phyloP scores from a whole-genome alignment of 306 rosid genomes.

The Fagus crenata region DNA sequence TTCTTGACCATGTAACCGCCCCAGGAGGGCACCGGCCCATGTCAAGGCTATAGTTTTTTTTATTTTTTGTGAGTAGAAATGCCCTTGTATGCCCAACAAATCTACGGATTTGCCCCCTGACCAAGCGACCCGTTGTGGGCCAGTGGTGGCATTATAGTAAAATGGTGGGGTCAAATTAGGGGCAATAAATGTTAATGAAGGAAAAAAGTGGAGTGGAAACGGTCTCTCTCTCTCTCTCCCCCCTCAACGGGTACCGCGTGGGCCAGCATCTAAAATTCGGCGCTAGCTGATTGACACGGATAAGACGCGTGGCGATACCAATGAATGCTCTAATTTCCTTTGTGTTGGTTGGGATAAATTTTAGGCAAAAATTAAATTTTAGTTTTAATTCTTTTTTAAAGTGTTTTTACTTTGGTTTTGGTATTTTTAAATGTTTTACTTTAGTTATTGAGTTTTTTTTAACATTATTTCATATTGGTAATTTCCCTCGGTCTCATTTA shows the following conservation, averaged over 20 bases:
- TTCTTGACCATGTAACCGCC: constrained; percentile 30
- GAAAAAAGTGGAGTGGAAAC: not conserved
- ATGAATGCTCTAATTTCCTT: too few relatives aligned
- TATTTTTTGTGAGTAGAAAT: constrained; percentile 6
- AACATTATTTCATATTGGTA: too few relatives aligned
- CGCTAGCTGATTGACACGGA: not conserved
- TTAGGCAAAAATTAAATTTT: too few relatives aligned
- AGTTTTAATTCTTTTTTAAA: too few relatives aligned
- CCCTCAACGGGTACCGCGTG: not conserved
- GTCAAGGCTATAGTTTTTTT: not conserved
- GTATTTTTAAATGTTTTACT: too few relatives aligned
- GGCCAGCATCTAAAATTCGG: constrained; percentile 22
- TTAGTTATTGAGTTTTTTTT: too few relatives aligned
- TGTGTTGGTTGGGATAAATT: too few relatives aligned
- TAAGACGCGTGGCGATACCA: constrained; percentile 2
- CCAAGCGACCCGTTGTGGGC: too few relatives aligned
- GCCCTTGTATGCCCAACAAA: not conserved
- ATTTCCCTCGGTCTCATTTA: too few relatives aligned
- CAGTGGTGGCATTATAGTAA: constrained; percentile 8
- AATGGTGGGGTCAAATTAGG: not conserved
- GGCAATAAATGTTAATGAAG: not conserved
- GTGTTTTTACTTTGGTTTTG: too few relatives aligned
- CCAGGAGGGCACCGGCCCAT: constrained; percentile 16
- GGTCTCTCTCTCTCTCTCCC: too few relatives aligned
- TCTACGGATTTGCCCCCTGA: constrained; percentile 8